These are phyloP conservation scores for Colletotrichum sp. DNA, from an alignment of 2,329 filamentous ascomycete species.

Conservation along the genomic window DNA sequence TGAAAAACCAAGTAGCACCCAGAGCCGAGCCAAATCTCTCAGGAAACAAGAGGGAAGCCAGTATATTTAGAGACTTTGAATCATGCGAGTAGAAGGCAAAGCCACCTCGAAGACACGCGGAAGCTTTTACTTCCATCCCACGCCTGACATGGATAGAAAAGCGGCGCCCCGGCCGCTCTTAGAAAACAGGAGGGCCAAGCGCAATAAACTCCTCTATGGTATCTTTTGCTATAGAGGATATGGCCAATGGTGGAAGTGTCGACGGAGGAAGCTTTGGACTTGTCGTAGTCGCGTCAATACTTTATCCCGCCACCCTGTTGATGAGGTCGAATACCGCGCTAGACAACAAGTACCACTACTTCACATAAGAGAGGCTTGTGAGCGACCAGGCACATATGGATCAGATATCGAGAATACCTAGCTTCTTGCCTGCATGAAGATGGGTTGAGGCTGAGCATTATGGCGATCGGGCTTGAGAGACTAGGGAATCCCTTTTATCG, in stretches of 20 bases:
- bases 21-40: rapidly evolving
- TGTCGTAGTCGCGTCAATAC: rapidly evolving
- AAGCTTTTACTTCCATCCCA: neutral
- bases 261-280: neutral
- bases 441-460: neutral
- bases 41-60: rapidly evolving
- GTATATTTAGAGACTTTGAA: rapidly evolving
- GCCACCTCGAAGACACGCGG: rapidly evolving
- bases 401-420: neutral
- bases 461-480: neutral
- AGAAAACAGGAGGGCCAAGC: rapidly evolving
- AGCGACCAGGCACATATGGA: rapidly evolving
- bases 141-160: neutral
- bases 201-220: rapidly evolving
- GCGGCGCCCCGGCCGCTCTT: rapidly evolving
- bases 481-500: neutral
- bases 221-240: rapidly evolving
- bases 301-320: neutral
- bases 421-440: neutral
- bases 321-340: neutral
- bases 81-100: rapidly evolving
- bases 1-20: rapidly evolving
- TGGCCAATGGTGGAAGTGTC: neutral
- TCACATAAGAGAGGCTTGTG: neutral
- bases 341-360: neutral